Conservation (phyloP, 768 basidiomycete genomes). For the Pisolithus tinctorius region DNA sequence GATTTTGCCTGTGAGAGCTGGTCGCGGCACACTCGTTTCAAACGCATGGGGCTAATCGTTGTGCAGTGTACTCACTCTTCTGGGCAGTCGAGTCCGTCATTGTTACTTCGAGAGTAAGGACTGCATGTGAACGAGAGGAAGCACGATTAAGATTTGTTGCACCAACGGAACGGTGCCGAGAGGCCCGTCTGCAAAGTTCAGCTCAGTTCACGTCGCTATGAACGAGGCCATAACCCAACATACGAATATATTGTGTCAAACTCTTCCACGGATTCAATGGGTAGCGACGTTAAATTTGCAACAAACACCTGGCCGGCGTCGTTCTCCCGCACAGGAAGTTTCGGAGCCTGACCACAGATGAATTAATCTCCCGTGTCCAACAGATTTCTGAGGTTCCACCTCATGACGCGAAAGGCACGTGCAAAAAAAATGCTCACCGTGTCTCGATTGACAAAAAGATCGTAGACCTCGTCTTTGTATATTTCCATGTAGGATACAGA, state of each 20-base stretch:
- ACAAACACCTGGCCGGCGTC: conserved; percentile 48
- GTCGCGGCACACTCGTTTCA: neutral
- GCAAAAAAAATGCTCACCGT: conserved; percentile 36
- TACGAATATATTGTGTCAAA: conserved; percentile 43
- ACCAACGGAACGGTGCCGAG: conserved; percentile 76
- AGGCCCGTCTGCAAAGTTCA: conserved; percentile 48
- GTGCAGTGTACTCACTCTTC: conserved; percentile 38
- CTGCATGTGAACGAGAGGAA: conserved; percentile 86
- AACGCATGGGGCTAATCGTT: neutral
- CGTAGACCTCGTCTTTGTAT: conserved; percentile 88
- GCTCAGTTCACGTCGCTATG: neutral
- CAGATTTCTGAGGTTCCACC: neutral
- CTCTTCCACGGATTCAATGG: conserved; percentile 37
- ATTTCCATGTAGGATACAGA: conserved; percentile 82
- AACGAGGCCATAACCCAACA: conserved; percentile 12
- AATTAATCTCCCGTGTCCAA: neutral
- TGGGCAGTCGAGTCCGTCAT: conserved; percentile 47
- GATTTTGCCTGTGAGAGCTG: conserved; percentile 69
- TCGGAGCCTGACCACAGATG: conserved; percentile 34
- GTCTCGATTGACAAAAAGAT: conserved; percentile 69
- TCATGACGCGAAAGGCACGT: neutral
- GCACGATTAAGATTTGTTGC: conserved; percentile 78
- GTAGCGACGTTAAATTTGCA: conserved; percentile 38
- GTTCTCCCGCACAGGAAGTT: conserved; percentile 51
- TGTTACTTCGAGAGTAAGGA: conserved; percentile 66